Percentiles rank a stretch among this genome's conserved stretches.
Conservation (phyloP, 2,329 filamentous ascomycete genomes). For the Trichoderma brevicompactum region DNA sequence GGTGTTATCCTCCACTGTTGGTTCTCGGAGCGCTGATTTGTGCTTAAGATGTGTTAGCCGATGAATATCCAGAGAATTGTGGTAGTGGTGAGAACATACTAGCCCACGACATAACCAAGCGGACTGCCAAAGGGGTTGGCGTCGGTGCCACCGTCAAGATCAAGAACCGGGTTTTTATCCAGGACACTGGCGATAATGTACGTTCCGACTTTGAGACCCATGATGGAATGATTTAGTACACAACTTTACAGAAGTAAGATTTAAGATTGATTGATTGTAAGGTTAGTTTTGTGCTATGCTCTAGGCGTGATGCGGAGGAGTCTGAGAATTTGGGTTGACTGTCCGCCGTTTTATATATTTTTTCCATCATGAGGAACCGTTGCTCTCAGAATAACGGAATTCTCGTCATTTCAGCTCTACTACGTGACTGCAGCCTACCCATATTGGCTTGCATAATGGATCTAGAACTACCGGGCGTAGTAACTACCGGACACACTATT, state of each 20-base stretch:
- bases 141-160: not conserved
- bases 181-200: conserved; percentile 19
- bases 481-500: too few species aligned
- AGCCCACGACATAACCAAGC: not conserved
- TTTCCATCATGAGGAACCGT: not conserved
- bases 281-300: too few species aligned
- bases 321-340: not conserved
- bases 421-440: too few species aligned
- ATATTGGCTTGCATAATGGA: too few species aligned
- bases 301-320: too few species aligned
- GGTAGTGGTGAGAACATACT: not conserved
- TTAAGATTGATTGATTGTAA: not conserved
- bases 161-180: conserved; percentile 7
- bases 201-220: conserved; percentile 12
- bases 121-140: conserved; percentile 8
- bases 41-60: not conserved
- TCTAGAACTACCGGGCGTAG: too few species aligned
- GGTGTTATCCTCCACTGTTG: conserved; percentile 19
- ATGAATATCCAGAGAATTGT: not conserved
- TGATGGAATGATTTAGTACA: not conserved
- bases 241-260: not conserved
- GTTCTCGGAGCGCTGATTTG: not conserved
- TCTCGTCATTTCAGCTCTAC: too few species aligned
- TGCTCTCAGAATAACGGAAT: too few species aligned
- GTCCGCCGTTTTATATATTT: not conserved